A percentile compares a stretch with the other conserved stretches of the same genome.
Evolutionary conservation across 495 filamentous ascomycete genomes (phyloP).

Genomic region (Talaromyces proteolyticus): DNA sequence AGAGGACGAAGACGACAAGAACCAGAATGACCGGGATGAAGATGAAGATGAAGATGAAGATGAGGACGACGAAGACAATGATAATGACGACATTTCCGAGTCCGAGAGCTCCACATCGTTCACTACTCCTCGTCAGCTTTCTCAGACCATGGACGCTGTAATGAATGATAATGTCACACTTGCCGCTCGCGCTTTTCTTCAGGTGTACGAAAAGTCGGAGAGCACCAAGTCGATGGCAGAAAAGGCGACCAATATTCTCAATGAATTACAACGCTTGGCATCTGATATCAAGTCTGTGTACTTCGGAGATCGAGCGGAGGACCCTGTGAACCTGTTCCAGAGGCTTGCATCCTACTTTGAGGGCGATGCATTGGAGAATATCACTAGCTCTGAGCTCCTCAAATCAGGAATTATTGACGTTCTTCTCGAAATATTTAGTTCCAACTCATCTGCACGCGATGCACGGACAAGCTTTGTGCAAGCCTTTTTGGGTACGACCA

Average conservation of each 20-base stretch:
- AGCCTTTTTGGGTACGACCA: slow-evolving; percentile 83
- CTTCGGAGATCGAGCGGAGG: slow-evolving; percentile 39
- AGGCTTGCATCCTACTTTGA: slow-evolving; percentile 84
- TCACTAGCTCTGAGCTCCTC: slow-evolving; percentile 94
- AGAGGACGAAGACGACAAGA: slow-evolving; percentile 47
- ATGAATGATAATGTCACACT: slow-evolving; percentile 69
- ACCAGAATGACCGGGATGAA: slow-evolving; percentile 43
- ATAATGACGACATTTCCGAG: slow-evolving; percentile 57
- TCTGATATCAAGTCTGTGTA: slow-evolving; percentile 65
- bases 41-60: slow-evolving; percentile 58
- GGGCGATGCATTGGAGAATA: slow-evolving; percentile 78
- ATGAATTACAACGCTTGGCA: slow-evolving; percentile 65
- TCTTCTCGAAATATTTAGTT: slow-evolving; percentile 72
- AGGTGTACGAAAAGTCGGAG: slow-evolving; percentile 72
- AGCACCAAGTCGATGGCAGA: slow-evolving; percentile 62
- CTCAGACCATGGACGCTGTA: slow-evolving; percentile 48
- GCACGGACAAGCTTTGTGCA: slow-evolving; percentile 82
- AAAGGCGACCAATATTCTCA: slow-evolving; percentile 70
- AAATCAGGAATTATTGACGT: slow-evolving; percentile 83
- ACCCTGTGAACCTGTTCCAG: slow-evolving; percentile 61
- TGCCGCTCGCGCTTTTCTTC: slow-evolving; percentile 75
- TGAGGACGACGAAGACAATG: slow-evolving; percentile 51
- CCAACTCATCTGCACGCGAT: slow-evolving; percentile 30
- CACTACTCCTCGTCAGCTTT: slow-evolving; percentile 33
- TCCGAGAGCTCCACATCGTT: slow-evolving; percentile 60